Evolutionary conservation across 257 asterid species (phyloP), one percentile per base, ranked within the genome.

Genomic region (Paulownia fortunei): DNA sequence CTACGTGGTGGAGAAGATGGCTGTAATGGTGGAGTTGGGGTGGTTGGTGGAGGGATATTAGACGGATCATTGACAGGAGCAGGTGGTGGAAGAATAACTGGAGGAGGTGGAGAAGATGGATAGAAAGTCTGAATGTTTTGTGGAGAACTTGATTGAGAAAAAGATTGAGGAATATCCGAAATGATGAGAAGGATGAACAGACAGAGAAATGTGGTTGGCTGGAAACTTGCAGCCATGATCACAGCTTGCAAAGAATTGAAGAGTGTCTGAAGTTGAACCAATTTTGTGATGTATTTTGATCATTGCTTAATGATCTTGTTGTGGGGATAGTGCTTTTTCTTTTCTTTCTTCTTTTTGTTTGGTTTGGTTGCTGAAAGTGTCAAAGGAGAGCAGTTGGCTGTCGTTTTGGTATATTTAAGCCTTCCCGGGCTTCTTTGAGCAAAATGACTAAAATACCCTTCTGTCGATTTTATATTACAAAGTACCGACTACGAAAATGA

Each of bases 111-210:
- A 16, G 84, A 76, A 42, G 82, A 81, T 2, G 97, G 98, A 34
- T 86, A 96, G 86, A 80, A 76, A 59, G 92, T 86, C 62, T 92
- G 83, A 13, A 96, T 82, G 76, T 96, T 96, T 52, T 85, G 97
- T 8, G 91, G 91, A 15, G 89, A 66, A 37, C 9, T 27, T 15
- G 79, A 49, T 72, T 90, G 92, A 13, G 82, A 87, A 11, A 59
- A 59, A 36, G 79, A 85, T 56, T 21, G 77, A 44, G 89, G 89
- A 59, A 84, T 32, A 2, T 63, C 24, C 21, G 83, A 75, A 49
- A 86, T 63, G 76, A 80, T 12, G 77, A 85, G 51, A 9, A 87
- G 47, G 72, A 87, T 42, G 82, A 83, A 42, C 47, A 76, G 70
- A 52, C 52, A 84, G 55, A 81, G 82, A 73, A 76, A 56, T 26